Base-by-base conservation (phyloP, 2,329 filamentous ascomycete genomes). In the Arachnopeziza araneosa region DNA sequence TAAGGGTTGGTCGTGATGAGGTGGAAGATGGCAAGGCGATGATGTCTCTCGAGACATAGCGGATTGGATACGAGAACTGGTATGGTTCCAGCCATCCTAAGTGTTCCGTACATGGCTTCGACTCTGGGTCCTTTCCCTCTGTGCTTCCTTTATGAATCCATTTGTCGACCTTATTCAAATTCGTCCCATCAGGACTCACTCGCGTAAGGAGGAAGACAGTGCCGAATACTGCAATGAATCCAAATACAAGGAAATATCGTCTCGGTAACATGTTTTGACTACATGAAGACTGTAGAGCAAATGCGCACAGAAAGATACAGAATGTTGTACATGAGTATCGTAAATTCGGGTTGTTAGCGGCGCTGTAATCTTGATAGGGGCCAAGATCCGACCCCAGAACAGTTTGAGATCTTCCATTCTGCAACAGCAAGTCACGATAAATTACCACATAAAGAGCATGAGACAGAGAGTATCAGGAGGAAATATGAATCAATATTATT, bases 41-140 rank as follows among this genome's bases (percentile, higher is more conserved):
- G 24, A 71, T 70, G 52, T 71, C 67, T 56, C 70, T 64, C 1
- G 68, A 68, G 23, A 65, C 64, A 64, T 70, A 71, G 54, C 66
- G 59, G 24, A 71, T 65, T 1, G 68, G 67, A 55, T 67, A 69
- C 6, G 65, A 62, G 59, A 72, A 66, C 17, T 69, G 62, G 50
- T 71, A 71, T 23, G 60, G 58, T 24, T 68, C 65, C 12, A 70
- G 59, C 68, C 68, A 70, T n/a, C 59, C 60, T 54, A 70, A 50
- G 26, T 70, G 62, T 36, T 69, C 65, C 3, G 55, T 56, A 54
- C 67, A 70, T 48, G 60, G 36, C 19, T 36, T 56, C 4, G 44
- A n/a, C 19, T 64, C 58, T 24, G 55, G 50, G 22, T 57, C 57
- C 49, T 63, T 58, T 21, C 36, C 36, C 2, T 30, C 49, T 30